phyloP scores from a whole-genome alignment of 2,329 filamentous ascomycete species.

The Aschersonia sp. region DNA sequence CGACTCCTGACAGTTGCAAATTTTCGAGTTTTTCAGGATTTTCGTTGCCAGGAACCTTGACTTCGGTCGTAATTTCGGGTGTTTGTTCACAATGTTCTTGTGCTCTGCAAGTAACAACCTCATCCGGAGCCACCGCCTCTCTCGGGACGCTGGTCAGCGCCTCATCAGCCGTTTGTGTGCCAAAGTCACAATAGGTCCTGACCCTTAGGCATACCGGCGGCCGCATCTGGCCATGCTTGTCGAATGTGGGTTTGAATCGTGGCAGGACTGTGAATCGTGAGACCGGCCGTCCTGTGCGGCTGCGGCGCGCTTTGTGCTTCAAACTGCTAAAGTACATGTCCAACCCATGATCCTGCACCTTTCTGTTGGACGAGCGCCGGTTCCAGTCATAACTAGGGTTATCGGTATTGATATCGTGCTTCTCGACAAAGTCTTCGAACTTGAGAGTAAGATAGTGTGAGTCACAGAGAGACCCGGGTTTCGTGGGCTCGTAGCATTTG shows the following conservation, averaged over 20 bases:
- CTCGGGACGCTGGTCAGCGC: neutral
- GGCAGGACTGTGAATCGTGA: neutral
- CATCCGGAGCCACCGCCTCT: too few relatives aligned
- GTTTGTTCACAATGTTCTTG: too few relatives aligned
- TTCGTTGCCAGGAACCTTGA: too few relatives aligned
- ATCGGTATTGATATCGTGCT: neutral
- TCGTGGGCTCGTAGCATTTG: constrained; percentile 2
- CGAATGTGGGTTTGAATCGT: neutral
- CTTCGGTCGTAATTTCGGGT: too few relatives aligned
- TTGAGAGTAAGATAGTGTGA: neutral
- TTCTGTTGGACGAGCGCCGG: neutral
- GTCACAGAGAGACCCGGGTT: neutral
- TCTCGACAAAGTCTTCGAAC: neutral
- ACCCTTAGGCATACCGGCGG: neutral
- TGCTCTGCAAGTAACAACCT: too few relatives aligned
- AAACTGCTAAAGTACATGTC: neutral
- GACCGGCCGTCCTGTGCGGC: neutral
- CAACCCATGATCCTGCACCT: neutral
- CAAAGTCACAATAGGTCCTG: neutral
- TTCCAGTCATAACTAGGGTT: neutral
- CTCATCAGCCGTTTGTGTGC: neutral
- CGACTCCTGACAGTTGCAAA: too few relatives aligned
- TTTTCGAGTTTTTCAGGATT: too few relatives aligned
- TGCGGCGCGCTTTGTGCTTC: neutral
- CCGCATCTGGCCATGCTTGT: neutral